Evolutionary conservation across 148 eudicot species (phyloP).

Genomic region (Rhododendron molle): DNA sequence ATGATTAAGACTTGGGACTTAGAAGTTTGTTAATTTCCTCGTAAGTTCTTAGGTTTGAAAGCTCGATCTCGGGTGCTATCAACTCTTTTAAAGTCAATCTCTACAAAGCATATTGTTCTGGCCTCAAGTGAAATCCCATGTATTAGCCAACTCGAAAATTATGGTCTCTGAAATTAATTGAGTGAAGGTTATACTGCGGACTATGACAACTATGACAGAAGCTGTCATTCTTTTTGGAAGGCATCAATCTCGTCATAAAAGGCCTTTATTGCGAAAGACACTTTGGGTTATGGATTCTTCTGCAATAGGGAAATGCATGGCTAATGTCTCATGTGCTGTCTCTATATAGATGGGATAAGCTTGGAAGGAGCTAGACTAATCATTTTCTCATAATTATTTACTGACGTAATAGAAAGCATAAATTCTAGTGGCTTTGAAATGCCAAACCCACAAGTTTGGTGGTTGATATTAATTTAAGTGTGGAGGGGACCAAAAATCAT

Average conservation of each 20-base stretch:
- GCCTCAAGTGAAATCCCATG: no score
- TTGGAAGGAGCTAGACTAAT: not conserved
- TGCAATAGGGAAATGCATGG: not conserved
- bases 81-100: no score
- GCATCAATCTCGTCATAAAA: not conserved
- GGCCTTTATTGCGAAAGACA: conserved; percentile 7
- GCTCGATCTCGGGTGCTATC: no score
- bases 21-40: no score
- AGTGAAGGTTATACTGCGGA: not conserved
- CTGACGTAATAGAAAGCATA: not conserved
- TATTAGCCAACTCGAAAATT: no score
- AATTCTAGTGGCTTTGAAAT: not conserved
- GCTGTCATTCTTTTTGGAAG: not conserved
- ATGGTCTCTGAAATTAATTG: no score
- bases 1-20: no score
- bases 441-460: not conserved
- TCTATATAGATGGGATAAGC: not conserved
- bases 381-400: not conserved
- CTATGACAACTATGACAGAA: not conserved
- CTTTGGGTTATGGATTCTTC: conserved; percentile 6
- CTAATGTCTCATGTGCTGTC: not conserved
- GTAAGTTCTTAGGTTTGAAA: no score
- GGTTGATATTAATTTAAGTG: not conserved
- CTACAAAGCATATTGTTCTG: no score
- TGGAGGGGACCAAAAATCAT: not conserved